A percentile compares a stretch with the other conserved stretches of the same genome.
Evolutionary conservation across 2,329 filamentous ascomycete genomes (phyloP).

Genomic region (Fusarium nematophilum): DNA sequence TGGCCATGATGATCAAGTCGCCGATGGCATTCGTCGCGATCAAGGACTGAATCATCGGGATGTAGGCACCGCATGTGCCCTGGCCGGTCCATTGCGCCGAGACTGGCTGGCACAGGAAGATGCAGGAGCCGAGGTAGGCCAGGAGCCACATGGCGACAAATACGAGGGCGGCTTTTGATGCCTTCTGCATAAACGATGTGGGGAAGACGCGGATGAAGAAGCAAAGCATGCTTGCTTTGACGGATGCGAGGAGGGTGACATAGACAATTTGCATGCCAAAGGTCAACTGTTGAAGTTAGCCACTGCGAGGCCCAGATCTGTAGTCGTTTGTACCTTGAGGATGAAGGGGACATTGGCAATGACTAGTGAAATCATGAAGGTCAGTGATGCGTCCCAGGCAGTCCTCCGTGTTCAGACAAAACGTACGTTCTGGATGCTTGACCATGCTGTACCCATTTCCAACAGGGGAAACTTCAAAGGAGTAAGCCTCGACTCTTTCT

Average conservation of each 20-base stretch:
- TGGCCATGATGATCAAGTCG: constrained; percentile 51
- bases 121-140: constrained; percentile 51
- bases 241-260: constrained; percentile 38
- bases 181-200: constrained; percentile 39
- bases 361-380: constrained; percentile 15
- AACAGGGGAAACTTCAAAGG: constrained; percentile 31
- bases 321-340: constrained; percentile 30
- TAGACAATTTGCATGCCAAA: constrained; percentile 45
- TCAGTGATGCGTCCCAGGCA: neutral
- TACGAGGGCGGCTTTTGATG: constrained; percentile 47
- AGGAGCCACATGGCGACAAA: constrained; percentile 57
- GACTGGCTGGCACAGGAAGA: constrained; percentile 61
- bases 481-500: neutral
- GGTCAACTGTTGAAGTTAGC: constrained; percentile 30
- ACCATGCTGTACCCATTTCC: constrained; percentile 41
- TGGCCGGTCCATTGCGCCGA: constrained; percentile 55
- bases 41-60: constrained; percentile 51
- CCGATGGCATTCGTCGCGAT: constrained; percentile 53
- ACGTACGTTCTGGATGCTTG: constrained; percentile 35
- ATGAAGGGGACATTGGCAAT: constrained; percentile 41
- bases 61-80: constrained; percentile 48
- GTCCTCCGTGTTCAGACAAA: no score
- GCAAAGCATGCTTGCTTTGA: constrained; percentile 44
- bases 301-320: neutral
- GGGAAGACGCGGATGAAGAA: constrained; percentile 46